Evolutionary conservation across 2,329 filamentous ascomycete species (phyloP).

Genomic region (Acephala macrosclerotiorum): DNA sequence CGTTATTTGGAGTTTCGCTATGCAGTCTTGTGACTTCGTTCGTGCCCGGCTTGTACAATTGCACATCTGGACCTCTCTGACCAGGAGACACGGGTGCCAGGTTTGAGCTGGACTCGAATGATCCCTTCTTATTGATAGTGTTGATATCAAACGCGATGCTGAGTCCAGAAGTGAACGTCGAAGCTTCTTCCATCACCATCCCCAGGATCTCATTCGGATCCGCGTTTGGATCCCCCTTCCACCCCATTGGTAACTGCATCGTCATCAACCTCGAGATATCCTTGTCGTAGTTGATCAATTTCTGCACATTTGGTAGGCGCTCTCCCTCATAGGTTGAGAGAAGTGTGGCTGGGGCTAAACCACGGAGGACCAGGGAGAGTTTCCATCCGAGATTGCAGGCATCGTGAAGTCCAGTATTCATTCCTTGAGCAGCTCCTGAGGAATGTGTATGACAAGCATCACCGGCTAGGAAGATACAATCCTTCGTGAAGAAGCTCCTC

Average conservation of each 20-base stretch:
- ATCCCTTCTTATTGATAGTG: constrained; percentile 50
- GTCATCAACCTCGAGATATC: constrained; percentile 50
- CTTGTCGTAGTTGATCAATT: constrained; percentile 51
- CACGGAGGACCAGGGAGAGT: constrained; percentile 56
- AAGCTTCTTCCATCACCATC: constrained; percentile 63
- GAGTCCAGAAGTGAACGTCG: constrained; percentile 67
- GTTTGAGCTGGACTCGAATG: constrained; percentile 32
- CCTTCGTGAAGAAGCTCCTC: constrained; percentile 61
- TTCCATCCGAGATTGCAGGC: constrained; percentile 70
- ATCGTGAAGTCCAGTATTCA: constrained; percentile 65
- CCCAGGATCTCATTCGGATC: constrained; percentile 57
- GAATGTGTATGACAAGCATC: constrained; percentile 67
- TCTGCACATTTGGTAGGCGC: constrained; percentile 50
- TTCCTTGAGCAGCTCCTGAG: constrained; percentile 68
- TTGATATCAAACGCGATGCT: constrained; percentile 63
- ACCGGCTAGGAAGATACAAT: constrained; percentile 62
- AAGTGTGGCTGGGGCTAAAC: constrained; percentile 51
- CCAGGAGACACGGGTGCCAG: constrained; percentile 46
- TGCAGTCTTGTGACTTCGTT: constrained; percentile 53
- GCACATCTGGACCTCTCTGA: constrained; percentile 54
- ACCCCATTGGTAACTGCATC: constrained; percentile 48
- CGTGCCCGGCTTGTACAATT: constrained; percentile 53
- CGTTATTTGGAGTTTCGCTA: constrained; percentile 51
- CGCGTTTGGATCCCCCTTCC: constrained; percentile 49
- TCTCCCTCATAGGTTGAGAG: constrained; percentile 62